Percentiles rank a stretch among this genome's conserved stretches.
phyloP scores from a whole-genome alignment of 768 basidiomycete genomes.

The Pulveroboletus ravenelii region DNA sequence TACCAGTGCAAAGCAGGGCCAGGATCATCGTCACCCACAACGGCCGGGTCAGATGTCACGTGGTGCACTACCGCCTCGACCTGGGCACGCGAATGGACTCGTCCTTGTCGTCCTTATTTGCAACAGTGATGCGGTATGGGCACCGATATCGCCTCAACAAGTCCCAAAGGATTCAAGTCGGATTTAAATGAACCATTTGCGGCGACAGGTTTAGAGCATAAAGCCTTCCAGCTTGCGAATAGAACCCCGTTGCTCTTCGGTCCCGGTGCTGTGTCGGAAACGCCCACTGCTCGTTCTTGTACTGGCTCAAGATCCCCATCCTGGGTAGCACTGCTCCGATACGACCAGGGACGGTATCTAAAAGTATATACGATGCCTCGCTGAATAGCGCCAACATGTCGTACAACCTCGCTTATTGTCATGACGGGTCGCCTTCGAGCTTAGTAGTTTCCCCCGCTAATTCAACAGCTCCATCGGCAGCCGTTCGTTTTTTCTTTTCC shows the following conservation, averaged over 20 bases:
- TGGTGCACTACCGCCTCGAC: not conserved
- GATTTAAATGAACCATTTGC: not conserved
- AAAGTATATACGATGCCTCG: slow-evolving; percentile 1
- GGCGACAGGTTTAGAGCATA: not conserved
- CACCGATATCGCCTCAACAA: not conserved
- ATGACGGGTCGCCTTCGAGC: slow-evolving; percentile 1
- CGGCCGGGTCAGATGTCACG: not conserved
- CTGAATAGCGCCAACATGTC: slow-evolving; percentile 10
- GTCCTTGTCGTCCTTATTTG: not conserved
- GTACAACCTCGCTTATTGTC: slow-evolving; percentile 20
- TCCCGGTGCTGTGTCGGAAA: slow-evolving; percentile 14
- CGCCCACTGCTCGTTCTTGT: slow-evolving; percentile 1
- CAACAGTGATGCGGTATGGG: not conserved
- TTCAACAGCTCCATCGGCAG: slow-evolving; percentile 8
- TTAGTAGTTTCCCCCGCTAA: not conserved
- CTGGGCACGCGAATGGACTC: not conserved
- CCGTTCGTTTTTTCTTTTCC: slow-evolving; percentile 10
- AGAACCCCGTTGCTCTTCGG: slow-evolving; percentile 5
- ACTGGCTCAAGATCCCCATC: not conserved
- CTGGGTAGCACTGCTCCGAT: slow-evolving; percentile 8
- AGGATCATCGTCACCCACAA: not conserved
- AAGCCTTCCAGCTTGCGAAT: not conserved
- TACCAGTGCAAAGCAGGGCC: slow-evolving; percentile 5
- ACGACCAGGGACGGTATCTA: slow-evolving; percentile 4
- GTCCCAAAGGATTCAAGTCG: not conserved